Evolutionary conservation across 331 rosid genomes (phyloP).

Genomic region (Telfairia occidentalis): DNA sequence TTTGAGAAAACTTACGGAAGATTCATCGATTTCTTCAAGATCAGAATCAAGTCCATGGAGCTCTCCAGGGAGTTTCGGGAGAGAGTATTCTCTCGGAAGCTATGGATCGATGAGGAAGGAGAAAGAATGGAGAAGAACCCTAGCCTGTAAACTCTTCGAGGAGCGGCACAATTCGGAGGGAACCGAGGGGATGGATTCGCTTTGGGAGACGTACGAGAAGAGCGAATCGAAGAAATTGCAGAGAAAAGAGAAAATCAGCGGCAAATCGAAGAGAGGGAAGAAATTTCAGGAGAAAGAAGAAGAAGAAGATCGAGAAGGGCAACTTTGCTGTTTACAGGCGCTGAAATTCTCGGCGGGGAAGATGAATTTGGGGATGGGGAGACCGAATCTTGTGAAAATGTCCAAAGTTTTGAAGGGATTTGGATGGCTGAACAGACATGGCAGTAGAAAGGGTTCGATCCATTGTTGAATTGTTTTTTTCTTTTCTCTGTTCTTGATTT

Average conservation of each 20-base stretch:
- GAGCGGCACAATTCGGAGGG: constrained; percentile 53
- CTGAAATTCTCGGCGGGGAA: constrained; percentile 82
- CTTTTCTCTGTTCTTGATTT: not conserved
- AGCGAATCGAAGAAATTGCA: not conserved
- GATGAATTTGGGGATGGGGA: constrained; percentile 82
- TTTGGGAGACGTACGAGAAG: constrained; percentile 82
- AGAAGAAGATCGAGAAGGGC: constrained; percentile 25
- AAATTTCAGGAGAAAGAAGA: constrained; percentile 28
- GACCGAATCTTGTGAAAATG: constrained; percentile 65
- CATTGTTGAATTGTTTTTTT: not conserved
- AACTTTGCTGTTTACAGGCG: constrained; percentile 77
- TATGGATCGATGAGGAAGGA: constrained; percentile 78
- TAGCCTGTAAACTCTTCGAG: constrained; percentile 90
- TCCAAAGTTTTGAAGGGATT: constrained; percentile 76
- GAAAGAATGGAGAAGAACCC: constrained; percentile 82
- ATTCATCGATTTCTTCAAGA: constrained; percentile 15
- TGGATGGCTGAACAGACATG: constrained; percentile 48
- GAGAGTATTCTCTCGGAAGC: constrained; percentile 33
- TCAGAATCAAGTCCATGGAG: constrained; percentile 22
- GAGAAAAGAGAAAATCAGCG: not conserved
- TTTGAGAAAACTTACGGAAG: not conserved
- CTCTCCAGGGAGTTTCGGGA: constrained; percentile 20
- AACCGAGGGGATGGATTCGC: constrained; percentile 77
- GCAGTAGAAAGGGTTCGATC: not conserved
- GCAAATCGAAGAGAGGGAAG: constrained; percentile 24